Base-by-base conservation (phyloP, 1,284 basidiomycete species). In the Cryptococcus sp. region DNA sequence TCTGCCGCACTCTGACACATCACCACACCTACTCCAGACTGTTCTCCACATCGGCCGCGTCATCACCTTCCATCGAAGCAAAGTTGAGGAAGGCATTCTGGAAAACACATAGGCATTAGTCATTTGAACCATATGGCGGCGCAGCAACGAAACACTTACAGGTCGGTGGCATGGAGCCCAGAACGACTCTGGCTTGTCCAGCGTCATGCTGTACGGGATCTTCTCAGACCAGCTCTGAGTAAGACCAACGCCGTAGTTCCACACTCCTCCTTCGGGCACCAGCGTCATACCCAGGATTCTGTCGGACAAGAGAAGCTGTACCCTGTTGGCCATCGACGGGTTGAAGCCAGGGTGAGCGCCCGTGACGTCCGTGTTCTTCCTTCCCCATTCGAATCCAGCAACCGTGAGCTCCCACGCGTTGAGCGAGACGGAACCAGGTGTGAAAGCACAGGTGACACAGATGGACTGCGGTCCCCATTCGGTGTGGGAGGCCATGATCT, bases 341-440 rank as follows among this genome's bases (percentile, higher is more conserved):
- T 95, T 97, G 83, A 95, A 99, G 46, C 93, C 93, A 79, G 86
- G 82, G 68, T 91, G 89, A 68, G 91, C 91, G 49, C 88, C 84
- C n/a, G 89, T 89, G 47, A 84, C 89, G 72, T 93, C 92, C 65
- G 83, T 79, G 70, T 93, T 93, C 82, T 98, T 98, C 65, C 96
- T 84, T 46, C 95, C 95, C 95, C 95, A 99, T 76, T 99, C 96
- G 77, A 99, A 99, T 17, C 96, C 96, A 53, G 88, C 84, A 3
- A 94, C 88, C 10, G 88, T 89, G 53, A 99, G 80, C 41, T 87
- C 90, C 81, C 98, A 93, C 0, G 95, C 90, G 45, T 93, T 93
- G 44, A 99, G 81, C 27, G 93, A 96, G 40, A 99, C 91, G 2
- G 93, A 97, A 61, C 96, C 96, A 3, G 96, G 96, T 2, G 96